Percentiles rank a stretch among this genome's conserved stretches.
phyloP scores from a whole-genome alignment of 2,329 filamentous ascomycete species.

The Leptographium procerum region DNA sequence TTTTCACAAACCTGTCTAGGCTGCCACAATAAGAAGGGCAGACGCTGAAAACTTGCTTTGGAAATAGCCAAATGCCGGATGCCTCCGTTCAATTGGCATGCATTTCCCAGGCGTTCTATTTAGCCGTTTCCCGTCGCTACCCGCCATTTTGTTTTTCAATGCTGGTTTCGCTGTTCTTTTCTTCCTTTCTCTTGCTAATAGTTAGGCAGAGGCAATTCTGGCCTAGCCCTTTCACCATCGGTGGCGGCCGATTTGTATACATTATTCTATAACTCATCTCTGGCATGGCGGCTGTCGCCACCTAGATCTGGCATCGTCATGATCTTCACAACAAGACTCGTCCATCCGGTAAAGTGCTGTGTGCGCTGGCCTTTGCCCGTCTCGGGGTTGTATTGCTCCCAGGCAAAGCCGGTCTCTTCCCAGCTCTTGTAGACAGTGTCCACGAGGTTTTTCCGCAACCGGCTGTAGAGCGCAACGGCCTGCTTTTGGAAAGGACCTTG shows the following conservation, averaged over 20 bases:
- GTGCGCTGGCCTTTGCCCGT: conserved; percentile 89
- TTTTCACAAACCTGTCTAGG: not conserved
- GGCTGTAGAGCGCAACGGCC: conserved; percentile 63
- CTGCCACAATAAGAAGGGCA: not conserved
- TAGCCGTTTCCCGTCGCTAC: not conserved
- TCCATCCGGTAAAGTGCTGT: conserved; percentile 98
- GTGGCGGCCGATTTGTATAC: not conserved
- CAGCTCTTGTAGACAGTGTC: conserved; percentile 81
- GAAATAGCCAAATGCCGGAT: not conserved
- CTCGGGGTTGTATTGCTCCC: conserved; percentile 96
- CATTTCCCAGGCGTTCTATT: not conserved
- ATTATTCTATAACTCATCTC: conserved; percentile 34
- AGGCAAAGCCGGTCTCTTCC: conserved; percentile 88
- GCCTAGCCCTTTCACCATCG: not conserved
- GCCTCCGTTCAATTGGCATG: not conserved
- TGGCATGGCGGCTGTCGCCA: conserved; percentile 17
- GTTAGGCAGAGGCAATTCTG: not conserved
- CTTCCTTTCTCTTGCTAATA: not conserved
- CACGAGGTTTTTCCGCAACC: conserved; percentile 73
- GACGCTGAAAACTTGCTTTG: not conserved
- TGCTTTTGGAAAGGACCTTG: conserved; percentile 56
- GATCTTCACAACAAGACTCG: conserved; percentile 93
- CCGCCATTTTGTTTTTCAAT: not conserved
- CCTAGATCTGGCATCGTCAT: conserved; percentile 79
- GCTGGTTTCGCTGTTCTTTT: not conserved